Conservation (phyloP, 768 basidiomycete genomes). For the Xanthoconium purpureum region DNA sequence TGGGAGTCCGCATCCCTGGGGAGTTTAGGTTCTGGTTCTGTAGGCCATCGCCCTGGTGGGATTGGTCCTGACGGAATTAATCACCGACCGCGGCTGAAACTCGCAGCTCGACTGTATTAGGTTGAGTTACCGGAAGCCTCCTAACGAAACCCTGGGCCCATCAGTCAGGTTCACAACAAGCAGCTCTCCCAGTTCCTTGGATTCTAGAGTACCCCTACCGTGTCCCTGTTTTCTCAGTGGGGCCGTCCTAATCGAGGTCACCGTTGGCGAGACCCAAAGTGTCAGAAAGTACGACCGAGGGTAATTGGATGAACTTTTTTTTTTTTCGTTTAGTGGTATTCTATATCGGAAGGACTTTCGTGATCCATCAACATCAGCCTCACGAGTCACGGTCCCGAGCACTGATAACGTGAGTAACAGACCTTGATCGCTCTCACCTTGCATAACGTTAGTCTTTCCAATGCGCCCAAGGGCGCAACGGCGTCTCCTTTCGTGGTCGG, state of each 20-base stretch:
- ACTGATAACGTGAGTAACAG: slow-evolving; percentile 31
- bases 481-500: slow-evolving; percentile 43
- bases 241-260: slow-evolving; percentile 39
- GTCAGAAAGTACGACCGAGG: slow-evolving; percentile 42
- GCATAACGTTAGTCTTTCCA: slow-evolving; percentile 23
- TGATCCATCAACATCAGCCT: slow-evolving; percentile 32
- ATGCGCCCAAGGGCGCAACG: slow-evolving; percentile 28
- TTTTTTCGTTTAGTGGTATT: slow-evolving; percentile 35
- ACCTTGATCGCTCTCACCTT: slow-evolving; percentile 11
- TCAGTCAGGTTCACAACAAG: slow-evolving; percentile 34
- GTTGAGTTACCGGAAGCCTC: slow-evolving; percentile 44
- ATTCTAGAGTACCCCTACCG: slow-evolving; percentile 32
- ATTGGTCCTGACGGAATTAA: slow-evolving; percentile 44
- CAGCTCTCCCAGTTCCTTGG: slow-evolving; percentile 34
- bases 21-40: slow-evolving; percentile 57
- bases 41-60: slow-evolving; percentile 43
- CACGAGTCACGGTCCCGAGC: slow-evolving; percentile 35
- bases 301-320: slow-evolving; percentile 42
- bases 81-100: slow-evolving; percentile 52
- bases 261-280: slow-evolving; percentile 38
- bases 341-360: slow-evolving; percentile 33
- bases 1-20: slow-evolving; percentile 62
- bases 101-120: slow-evolving; percentile 43
- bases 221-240: slow-evolving; percentile 35
- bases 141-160: slow-evolving; percentile 19